phyloP scores from a whole-genome alignment of 768 basidiomycete species.

The Trametes cinnabarina region DNA sequence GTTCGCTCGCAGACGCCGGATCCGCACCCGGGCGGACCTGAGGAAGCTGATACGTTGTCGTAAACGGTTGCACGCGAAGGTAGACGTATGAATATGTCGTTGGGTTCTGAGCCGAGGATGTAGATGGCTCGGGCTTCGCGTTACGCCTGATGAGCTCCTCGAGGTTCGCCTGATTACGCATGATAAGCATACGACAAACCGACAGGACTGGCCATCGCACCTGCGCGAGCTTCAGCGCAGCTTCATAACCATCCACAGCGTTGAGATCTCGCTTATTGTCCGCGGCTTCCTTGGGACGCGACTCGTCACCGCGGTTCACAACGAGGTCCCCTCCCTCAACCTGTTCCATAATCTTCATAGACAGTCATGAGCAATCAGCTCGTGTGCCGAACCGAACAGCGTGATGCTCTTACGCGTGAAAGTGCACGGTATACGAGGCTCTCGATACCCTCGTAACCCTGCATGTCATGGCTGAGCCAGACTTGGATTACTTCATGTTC shows the following conservation, averaged over 20 bases:
- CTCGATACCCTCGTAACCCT: conserved; percentile 94
- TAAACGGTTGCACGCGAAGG: conserved; percentile 89
- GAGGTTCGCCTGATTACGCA: conserved; percentile 61
- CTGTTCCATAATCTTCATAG: conserved; percentile 78
- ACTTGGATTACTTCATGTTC: conserved; percentile 98
- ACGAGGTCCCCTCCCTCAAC: conserved; percentile 90
- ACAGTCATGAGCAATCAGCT: not conserved
- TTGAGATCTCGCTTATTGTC: conserved; percentile 66
- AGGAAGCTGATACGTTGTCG: conserved; percentile 52
- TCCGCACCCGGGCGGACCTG: conserved; percentile 24
- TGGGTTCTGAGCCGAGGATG: conserved; percentile 46
- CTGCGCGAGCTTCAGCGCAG: conserved; percentile 83
- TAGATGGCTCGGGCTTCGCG: conserved; percentile 34
- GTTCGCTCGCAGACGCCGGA: conserved; percentile 26
- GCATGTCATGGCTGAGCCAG: conserved; percentile 95
- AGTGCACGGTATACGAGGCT: conserved; percentile 88
- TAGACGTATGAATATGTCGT: conserved; percentile 89
- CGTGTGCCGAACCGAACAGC: conserved; percentile 1
- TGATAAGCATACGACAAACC: not conserved
- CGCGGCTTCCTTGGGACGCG: conserved; percentile 59
- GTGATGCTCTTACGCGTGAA: conserved; percentile 54
- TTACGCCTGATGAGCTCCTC: conserved; percentile 73
- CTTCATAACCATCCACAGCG: conserved; percentile 78
- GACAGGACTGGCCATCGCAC: conserved; percentile 30
- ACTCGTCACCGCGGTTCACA: conserved; percentile 80